Evolutionary conservation across 2,329 filamentous ascomycete genomes (phyloP).

Genomic region (Penicillium digitatum): DNA sequence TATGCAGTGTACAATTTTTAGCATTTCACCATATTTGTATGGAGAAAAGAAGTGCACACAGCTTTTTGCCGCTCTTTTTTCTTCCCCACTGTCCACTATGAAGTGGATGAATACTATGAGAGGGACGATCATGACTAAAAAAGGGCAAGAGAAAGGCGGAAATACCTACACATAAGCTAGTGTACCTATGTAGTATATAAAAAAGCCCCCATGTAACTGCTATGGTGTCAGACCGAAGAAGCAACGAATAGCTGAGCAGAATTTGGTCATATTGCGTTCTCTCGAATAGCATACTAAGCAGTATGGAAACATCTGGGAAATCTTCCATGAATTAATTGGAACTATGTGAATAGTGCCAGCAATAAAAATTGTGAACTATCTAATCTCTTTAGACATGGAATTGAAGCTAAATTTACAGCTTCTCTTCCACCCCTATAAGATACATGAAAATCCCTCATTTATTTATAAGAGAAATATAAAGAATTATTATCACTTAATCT

Average conservation of each 20-base stretch:
- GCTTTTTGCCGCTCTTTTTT: conserved; percentile 11
- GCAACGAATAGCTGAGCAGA: conserved; percentile 17
- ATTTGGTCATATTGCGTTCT: conserved; percentile 6
- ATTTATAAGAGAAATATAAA: too few relatives aligned
- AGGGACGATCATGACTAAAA: conserved; percentile 22
- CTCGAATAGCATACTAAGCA: too few relatives aligned
- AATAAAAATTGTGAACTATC: too few relatives aligned
- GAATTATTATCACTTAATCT: too few relatives aligned
- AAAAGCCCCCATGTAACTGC: conserved; percentile 15
- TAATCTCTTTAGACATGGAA: too few relatives aligned
- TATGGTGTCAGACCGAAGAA: conserved; percentile 6
- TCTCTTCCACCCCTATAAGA: too few relatives aligned
- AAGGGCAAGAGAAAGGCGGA: neutral
- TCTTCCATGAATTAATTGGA: too few relatives aligned
- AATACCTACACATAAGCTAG: neutral
- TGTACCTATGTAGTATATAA: neutral
- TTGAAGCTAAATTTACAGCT: too few relatives aligned
- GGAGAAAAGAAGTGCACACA: conserved; percentile 12
- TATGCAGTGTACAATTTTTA: neutral
- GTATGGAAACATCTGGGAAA: too few relatives aligned
- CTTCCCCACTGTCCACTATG: conserved; percentile 18
- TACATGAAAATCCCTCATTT: too few relatives aligned
- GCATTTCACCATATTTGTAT: conserved; percentile 4
- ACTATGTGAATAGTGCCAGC: too few relatives aligned
- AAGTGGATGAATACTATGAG: conserved; percentile 11